A percentile compares a stretch with the other conserved stretches of the same genome.
phyloP scores from a whole-genome alignment of 805 yeast species.

The Sporopachydermia quercuum region DNA sequence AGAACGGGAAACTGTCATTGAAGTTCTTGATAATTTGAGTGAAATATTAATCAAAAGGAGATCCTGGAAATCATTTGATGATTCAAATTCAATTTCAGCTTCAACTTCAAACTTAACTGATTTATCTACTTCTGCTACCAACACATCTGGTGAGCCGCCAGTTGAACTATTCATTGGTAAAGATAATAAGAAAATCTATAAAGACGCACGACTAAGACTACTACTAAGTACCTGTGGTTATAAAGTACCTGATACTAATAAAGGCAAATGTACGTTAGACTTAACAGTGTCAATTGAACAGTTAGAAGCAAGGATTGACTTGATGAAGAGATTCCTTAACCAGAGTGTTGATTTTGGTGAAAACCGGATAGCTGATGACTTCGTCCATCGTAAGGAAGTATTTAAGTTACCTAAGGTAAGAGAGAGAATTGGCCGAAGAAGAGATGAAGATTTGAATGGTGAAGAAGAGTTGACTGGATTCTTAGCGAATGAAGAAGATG shows the following conservation, averaged over 20 bases:
- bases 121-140: not conserved
- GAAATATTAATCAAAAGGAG: slow-evolving; percentile 16
- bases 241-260: slow-evolving; percentile 24
- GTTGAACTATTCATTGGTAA: slow-evolving; percentile 10
- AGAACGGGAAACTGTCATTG: slow-evolving; percentile 26
- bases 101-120: slow-evolving; percentile 2
- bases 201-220: slow-evolving; percentile 34
- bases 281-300: slow-evolving; percentile 16
- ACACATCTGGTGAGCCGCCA: slow-evolving; percentile 6
- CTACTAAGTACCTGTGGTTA: slow-evolving; percentile 33
- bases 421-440: slow-evolving; percentile 13
- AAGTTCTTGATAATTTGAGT: slow-evolving; percentile 26
- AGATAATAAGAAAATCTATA: slow-evolving; percentile 20
- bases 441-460: slow-evolving; percentile 22
- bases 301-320: slow-evolving; percentile 21
- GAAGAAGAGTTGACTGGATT: slow-evolving; percentile 17
- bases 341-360: slow-evolving; percentile 22
- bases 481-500: slow-evolving; percentile 15
- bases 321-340: slow-evolving; percentile 27
- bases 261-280: slow-evolving; percentile 27
- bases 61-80: slow-evolving; percentile 8
- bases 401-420: not conserved
- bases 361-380: slow-evolving; percentile 21
- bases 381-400: slow-evolving; percentile 9
- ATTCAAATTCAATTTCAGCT: slow-evolving; percentile 3